A percentile compares a stretch with the other conserved stretches of the same genome.
These are phyloP conservation scores for Pythium pyrilobum DNA, from an alignment of 352 stramenopile species.

Conservation along the genomic window DNA sequence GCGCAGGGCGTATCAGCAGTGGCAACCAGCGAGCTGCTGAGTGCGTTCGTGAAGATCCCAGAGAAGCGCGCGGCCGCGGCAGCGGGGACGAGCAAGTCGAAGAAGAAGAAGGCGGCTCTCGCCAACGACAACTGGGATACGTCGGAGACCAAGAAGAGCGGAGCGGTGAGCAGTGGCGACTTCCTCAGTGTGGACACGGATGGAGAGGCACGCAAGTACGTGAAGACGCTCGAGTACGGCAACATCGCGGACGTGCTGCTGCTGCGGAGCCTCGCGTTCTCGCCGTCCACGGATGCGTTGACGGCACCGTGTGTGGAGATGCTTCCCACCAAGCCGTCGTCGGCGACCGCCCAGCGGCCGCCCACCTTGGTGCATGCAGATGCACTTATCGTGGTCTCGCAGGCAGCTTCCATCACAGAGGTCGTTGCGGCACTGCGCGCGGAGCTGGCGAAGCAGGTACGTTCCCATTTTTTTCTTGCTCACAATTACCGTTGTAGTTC, in stretches of 20 bases:
- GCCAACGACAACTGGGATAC: slow-evolving; percentile 7
- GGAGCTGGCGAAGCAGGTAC: slow-evolving; percentile 18
- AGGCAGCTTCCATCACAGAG: slow-evolving; percentile 13
- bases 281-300: slow-evolving; percentile 5
- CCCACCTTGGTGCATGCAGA: slow-evolving; percentile 30
- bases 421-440: slow-evolving; percentile 6
- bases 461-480: background rate
- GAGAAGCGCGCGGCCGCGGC: slow-evolving; percentile 24
- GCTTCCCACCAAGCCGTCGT: background rate
- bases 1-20: slow-evolving; percentile 13
- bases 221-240: slow-evolving; percentile 66
- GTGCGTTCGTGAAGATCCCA: slow-evolving; percentile 16
- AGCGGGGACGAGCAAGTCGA: slow-evolving; percentile 29
- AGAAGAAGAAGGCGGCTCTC: slow-evolving; percentile 19
- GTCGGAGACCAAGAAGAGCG: background rate
- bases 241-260: slow-evolving; percentile 44
- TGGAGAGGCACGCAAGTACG: slow-evolving; percentile 15
- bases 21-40: slow-evolving; percentile 7
- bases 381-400: slow-evolving; percentile 32
- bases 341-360: background rate
- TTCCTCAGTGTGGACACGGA: background rate
- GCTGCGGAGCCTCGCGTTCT: slow-evolving; percentile 29
- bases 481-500: background rate
- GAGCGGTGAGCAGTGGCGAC: background rate
- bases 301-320: slow-evolving; percentile 32